Evolutionary conservation across 768 basidiomycete species (phyloP), one percentile per base, ranked within the genome.

Genomic region (Trametes gibbosa): DNA sequence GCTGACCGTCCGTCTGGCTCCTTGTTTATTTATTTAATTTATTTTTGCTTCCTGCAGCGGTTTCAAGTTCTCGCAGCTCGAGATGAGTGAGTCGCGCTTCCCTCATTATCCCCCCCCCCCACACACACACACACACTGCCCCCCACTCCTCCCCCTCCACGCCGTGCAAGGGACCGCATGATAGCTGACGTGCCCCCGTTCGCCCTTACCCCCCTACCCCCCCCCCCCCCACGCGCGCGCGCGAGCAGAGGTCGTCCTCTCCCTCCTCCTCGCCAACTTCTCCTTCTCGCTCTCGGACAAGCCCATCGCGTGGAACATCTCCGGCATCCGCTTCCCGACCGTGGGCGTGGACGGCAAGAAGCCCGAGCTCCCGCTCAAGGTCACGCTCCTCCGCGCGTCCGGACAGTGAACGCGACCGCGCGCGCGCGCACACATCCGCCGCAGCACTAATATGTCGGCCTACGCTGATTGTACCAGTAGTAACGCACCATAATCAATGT

Each of bases 291-390:
- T 42, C 16, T 47, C 50, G 13, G 58, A 47, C 24, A 56, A 56
- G 32, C 49, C 53, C 21, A 59, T 63, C 29, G 37, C 24, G 2
- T 63, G 62, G 62, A 63, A 63, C 40, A 64, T 68, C 48, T 68
- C 65, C 21, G 62, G 57, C n/a, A 66, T 72, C 42, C 62, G 65
- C 21, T 71, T 66, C 54, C 72, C 72, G 10, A 68, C 69, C 10
- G 58, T 65, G 5, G 63, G 65, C 23, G 43, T 42, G 17, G 51
- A 59, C 14, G 57, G 57, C 48, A 53, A 21, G 50, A 66, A 45
- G 47, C 63, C 71, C 2, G 59, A 65, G 37, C 51, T 71, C 59
- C 70, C 72, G 1, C 47, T 72, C 43, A 69, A 59, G 40, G 69
- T 68, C 32, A 55, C 62, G 6, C 45, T 17, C 13, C 45, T 55